Base-by-base conservation (phyloP, 805 yeast species). In the Nadsonia fulvescens region DNA sequence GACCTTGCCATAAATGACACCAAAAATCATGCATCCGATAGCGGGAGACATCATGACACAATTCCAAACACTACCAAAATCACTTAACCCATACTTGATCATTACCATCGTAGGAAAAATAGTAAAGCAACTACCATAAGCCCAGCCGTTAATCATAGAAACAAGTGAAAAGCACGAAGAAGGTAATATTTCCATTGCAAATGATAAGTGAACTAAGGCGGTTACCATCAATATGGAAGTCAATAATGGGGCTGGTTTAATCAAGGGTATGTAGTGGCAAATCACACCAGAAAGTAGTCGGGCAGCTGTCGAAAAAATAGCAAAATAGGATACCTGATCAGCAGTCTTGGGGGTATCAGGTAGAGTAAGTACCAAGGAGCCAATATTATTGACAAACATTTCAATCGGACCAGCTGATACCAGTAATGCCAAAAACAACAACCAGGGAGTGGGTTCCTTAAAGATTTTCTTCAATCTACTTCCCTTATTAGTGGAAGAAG, bases 11-110 rank as follows among this genome's bases (percentile, higher is more conserved):
- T 73, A 82, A 8, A 70, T 36, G 26, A 76, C 40, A 5, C 92
- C 83, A 39, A 63, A 76, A 3, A 65, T 33, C 4, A 75, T 55
- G 2, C 86, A 58, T 2, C 93, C 93, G 3, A 78, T 35, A 0
- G 94, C 93, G 3, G 94, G 93, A 0, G 91, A 89, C 18, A 77
- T 60, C 63, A 81, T 73, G 45, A 81, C 77, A 14, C 75, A 56
- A 3, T 95, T 95, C 79, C 93, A 86, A 2, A 86, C 76, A 2
- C 93, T 76, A 0, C 95, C 96, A 49, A 86, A 68, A 17, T 77
- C 63, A 22, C 76, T 82, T 12, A 76, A 62, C 0, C 95, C 95
- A 82, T 93, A 89, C 3, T 77, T 66, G 4, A 72, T 58, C 2
- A 92, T 73, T 9, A 82, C 67, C 8, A 82, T 59, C 1, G 93